Conservation (phyloP, 2,329 filamentous ascomycete genomes). For the Diaporthe sp. region DNA sequence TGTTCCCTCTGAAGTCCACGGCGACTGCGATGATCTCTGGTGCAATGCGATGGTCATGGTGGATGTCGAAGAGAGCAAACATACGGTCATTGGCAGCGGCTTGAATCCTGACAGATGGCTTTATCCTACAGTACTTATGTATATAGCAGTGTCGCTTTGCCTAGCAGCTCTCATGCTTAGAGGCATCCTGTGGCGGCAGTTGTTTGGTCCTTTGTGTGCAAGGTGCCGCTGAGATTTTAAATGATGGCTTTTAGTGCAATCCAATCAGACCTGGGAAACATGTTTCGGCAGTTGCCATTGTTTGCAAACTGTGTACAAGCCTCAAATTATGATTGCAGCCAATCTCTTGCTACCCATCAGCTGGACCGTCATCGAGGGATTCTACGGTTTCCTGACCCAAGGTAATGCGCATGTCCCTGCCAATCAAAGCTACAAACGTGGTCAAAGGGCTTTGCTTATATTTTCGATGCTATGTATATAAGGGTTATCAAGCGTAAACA, state of each 20-base stretch:
- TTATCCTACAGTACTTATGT: background rate
- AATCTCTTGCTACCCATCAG: background rate
- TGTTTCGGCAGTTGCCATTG: background rate
- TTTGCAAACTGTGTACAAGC: background rate
- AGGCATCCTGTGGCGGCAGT: background rate
- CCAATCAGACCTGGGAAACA: background rate
- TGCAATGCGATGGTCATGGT: background rate
- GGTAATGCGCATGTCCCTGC: background rate
- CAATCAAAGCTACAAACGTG: no score
- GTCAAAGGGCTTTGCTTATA: background rate
- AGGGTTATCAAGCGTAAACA: background rate
- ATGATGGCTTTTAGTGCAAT: background rate
- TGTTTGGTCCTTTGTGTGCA: background rate
- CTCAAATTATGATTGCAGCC: background rate
- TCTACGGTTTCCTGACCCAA: background rate
- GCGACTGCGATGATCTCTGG: slow-evolving; percentile 1
- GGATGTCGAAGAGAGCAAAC: background rate
- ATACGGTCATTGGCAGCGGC: no score
- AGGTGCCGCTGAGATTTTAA: background rate
- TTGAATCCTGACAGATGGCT: background rate
- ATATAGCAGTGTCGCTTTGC: background rate
- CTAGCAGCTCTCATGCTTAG: background rate
- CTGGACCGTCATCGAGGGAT: background rate
- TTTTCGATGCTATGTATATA: background rate
- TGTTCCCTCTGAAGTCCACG: background rate